A percentile compares a stretch with the other conserved stretches of the same genome.
Conservation (phyloP, 495 filamentous ascomycete species). For the Daldinia childiae region DNA sequence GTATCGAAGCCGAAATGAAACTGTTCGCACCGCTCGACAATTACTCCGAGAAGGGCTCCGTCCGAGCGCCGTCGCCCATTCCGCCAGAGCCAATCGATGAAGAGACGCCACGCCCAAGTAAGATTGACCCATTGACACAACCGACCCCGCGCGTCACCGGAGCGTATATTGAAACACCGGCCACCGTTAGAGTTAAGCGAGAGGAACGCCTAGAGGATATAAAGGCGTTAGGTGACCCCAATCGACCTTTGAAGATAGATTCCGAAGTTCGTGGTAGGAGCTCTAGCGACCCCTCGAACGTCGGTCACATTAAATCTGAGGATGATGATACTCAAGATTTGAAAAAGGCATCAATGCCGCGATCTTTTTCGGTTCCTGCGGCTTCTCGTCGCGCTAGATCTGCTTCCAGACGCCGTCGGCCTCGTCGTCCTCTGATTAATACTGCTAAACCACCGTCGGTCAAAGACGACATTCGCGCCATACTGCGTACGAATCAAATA, state of each 20-base stretch:
- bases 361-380: conserved; percentile 42
- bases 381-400: conserved; percentile 43
- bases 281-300: conserved; percentile 25
- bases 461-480: conserved; percentile 59
- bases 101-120: conserved; percentile 58
- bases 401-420: conserved; percentile 48
- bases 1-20: conserved; percentile 63
- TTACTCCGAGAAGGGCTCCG: conserved; percentile 62
- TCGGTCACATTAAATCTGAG: conserved; percentile 2
- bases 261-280: conserved; percentile 20
- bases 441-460: conserved; percentile 58
- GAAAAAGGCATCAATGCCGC: conserved; percentile 18
- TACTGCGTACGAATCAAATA: conserved; percentile 57
- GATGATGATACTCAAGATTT: not conserved
- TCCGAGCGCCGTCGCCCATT: conserved; percentile 58
- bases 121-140: conserved; percentile 55
- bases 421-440: conserved; percentile 55
- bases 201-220: conserved; percentile 19
- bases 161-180: conserved; percentile 63
- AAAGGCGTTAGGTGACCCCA: not conserved
- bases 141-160: conserved; percentile 62
- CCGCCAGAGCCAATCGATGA: conserved; percentile 47
- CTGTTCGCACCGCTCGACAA: conserved; percentile 64
- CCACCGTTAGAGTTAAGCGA: conserved; percentile 52
- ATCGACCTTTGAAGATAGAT: conserved; percentile 3